phyloP scores from a whole-genome alignment of 1,284 basidiomycete genomes.

The Calocybe gambosa region DNA sequence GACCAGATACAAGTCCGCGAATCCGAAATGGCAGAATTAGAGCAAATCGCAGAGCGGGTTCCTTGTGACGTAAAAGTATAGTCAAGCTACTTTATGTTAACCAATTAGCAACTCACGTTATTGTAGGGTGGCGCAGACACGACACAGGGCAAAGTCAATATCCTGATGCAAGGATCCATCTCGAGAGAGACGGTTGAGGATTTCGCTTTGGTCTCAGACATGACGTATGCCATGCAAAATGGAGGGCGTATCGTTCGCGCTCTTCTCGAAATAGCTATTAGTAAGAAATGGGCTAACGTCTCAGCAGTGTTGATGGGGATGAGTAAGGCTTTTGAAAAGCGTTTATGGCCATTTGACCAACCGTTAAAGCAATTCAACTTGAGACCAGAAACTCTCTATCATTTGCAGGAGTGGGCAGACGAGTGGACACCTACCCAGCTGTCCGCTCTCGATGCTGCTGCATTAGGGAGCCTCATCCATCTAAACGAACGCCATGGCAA shows the following conservation, averaged over 20 bases:
- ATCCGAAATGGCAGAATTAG: conserved; percentile 82
- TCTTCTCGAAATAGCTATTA: conserved; percentile 90
- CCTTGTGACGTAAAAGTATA: conserved; percentile 77
- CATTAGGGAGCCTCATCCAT: conserved; percentile 82
- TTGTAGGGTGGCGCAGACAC: conserved; percentile 69
- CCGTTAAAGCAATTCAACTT: conserved; percentile 81
- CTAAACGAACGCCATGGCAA: conserved; percentile 83
- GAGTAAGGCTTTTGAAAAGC: conserved; percentile 90
- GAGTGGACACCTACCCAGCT: conserved; percentile 80
- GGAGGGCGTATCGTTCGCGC: conserved; percentile 92
- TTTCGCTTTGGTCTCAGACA: conserved; percentile 96
- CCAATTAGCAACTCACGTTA: background rate
- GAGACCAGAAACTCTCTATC: conserved; percentile 76
- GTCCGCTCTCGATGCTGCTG: conserved; percentile 63
- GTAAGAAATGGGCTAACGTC: conserved; percentile 85
- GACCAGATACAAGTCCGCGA: conserved; percentile 94
- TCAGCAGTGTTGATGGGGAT: conserved; percentile 82
- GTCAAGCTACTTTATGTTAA: conserved; percentile 1
- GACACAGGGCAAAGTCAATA: conserved; percentile 87
- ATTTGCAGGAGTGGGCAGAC: conserved; percentile 78
- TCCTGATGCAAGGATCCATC: conserved; percentile 90
- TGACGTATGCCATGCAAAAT: conserved; percentile 91
- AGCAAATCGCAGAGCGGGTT: conserved; percentile 59
- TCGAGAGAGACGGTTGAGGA: conserved; percentile 82
- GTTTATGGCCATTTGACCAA: conserved; percentile 95